Percentiles rank a stretch among this genome's conserved stretches.
These are phyloP conservation scores for Boletus bicolor DNA, from an alignment of 768 basidiomycete genomes.

Conservation along the genomic window DNA sequence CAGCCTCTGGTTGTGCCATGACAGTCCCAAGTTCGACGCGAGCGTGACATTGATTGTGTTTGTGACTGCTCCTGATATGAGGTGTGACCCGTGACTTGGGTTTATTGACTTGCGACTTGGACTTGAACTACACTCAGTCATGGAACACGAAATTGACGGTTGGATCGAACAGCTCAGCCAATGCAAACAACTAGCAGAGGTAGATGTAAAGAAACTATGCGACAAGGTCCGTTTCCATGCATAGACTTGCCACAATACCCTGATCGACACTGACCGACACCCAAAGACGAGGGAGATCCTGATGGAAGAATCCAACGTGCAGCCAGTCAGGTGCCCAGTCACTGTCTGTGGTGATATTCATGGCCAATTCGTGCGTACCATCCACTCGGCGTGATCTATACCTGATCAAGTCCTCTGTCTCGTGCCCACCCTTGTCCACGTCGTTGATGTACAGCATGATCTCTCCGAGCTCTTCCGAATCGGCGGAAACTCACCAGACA, in stretches of 20 bases:
- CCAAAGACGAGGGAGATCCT: conserved; percentile 92
- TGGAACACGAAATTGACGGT: conserved; percentile 80
- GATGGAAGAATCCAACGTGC: conserved; percentile 99
- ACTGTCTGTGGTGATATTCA: conserved; percentile 99
- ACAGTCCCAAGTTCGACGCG: neutral
- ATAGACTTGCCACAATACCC: neutral
- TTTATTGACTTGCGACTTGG: conserved; percentile 21
- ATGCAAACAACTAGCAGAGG: conserved; percentile 95
- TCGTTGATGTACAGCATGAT: conserved; percentile 71
- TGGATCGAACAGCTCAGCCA: conserved; percentile 97
- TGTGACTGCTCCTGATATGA: conserved; percentile 26
- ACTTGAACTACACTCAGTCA: conserved; percentile 22
- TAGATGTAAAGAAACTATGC: conserved; percentile 95
- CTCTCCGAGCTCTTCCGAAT: conserved; percentile 98
- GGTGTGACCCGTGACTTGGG: conserved; percentile 29
- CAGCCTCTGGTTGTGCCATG: conserved; percentile 54
- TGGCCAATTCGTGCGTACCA: conserved; percentile 91
- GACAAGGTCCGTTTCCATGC: conserved; percentile 71
- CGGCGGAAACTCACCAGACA: conserved; percentile 97
- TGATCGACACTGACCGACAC: conserved; percentile 19
- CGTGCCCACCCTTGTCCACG: conserved; percentile 9
- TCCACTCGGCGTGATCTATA: conserved; percentile 18
- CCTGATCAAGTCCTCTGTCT: conserved; percentile 23
- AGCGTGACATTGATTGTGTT: conserved; percentile 26
- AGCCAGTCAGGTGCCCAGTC: conserved; percentile 97